Percentiles rank a stretch among this genome's conserved stretches.
Conservation (phyloP, 2,329 filamentous ascomycete genomes). For the Scedosporium minutisporum region DNA sequence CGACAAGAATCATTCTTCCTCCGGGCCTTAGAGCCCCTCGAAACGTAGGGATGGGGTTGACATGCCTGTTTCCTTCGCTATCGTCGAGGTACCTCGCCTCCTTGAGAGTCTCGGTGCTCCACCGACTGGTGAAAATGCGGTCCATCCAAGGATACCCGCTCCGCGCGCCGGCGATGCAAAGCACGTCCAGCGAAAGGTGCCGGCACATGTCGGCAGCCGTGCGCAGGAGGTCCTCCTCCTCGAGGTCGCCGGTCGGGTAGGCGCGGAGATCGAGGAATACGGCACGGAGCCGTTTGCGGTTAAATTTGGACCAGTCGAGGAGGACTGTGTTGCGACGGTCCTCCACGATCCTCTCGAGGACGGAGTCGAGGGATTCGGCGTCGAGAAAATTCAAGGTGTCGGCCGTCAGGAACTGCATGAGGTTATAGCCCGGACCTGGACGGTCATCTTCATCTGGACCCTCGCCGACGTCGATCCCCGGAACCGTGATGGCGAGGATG, state of each 20-base stretch:
- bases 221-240: not conserved
- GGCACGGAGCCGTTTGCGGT: not conserved
- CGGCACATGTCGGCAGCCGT: not conserved
- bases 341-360: not conserved
- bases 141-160: not conserved
- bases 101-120: not conserved
- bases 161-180: not conserved
- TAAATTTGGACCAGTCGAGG: not conserved
- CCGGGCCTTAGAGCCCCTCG: not conserved
- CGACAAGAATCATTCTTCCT: not conserved
- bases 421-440: not conserved
- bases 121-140: not conserved
- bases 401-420: not conserved
- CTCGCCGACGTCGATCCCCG: not conserved
- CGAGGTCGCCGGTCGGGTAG: not conserved
- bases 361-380: not conserved
- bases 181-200: not conserved
- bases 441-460: not conserved
- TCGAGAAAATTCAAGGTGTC: not conserved
- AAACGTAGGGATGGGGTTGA: not conserved
- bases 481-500: not conserved
- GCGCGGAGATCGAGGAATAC: conserved; percentile 2
- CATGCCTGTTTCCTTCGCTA: not conserved
- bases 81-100: not conserved
- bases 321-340: not conserved